A percentile compares a stretch with the other conserved stretches of the same genome.
These are phyloP conservation scores for Acacia acuminata DNA, from an alignment of 306 rosid species.

Conservation along the genomic window DNA sequence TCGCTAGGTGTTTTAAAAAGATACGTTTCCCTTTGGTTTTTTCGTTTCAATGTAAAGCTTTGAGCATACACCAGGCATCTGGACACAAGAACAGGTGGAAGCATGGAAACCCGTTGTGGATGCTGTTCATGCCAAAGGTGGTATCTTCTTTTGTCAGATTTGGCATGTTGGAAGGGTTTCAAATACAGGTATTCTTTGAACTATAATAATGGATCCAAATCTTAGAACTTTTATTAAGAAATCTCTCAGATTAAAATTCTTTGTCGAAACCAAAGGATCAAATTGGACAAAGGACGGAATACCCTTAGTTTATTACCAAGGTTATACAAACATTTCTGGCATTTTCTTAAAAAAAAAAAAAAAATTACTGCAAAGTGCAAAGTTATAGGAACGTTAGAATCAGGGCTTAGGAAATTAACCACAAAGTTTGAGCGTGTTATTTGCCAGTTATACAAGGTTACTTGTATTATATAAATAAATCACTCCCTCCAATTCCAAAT, in stretches of 20 bases:
- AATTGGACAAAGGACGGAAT: too few species aligned
- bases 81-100: background rate
- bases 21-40: background rate
- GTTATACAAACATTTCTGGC: too few species aligned
- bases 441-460: background rate
- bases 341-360: too few species aligned
- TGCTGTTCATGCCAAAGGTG: slow-evolving; percentile 11
- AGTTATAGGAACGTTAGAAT: too few species aligned
- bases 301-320: too few species aligned
- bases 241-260: background rate
- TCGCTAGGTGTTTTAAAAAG: background rate
- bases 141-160: background rate
- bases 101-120: slow-evolving; percentile 8
- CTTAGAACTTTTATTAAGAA: background rate
- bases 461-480: too few species aligned
- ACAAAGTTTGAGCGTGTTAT: background rate
- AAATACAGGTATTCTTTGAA: background rate
- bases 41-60: background rate
- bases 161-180: slow-evolving; percentile 1
- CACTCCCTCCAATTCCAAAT: too few species aligned
- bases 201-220: background rate
- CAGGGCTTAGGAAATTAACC: background rate
- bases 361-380: too few species aligned
- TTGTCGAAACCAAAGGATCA: too few species aligned
- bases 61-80: background rate